Evolutionary conservation across 768 basidiomycete species (phyloP).

Genomic region (Boletus reticuloceps): DNA sequence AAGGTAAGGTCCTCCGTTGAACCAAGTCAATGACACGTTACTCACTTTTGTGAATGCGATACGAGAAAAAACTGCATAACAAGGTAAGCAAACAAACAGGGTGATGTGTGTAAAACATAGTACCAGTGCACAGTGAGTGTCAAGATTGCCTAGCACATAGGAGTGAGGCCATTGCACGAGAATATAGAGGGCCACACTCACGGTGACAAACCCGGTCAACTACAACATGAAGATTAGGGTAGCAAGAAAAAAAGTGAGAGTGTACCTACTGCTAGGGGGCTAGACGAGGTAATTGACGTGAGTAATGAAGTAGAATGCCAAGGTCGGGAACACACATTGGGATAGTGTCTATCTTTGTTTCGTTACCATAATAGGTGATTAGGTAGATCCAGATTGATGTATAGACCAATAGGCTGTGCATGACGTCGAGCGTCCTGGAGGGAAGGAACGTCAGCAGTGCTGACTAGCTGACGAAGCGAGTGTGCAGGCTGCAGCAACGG

Average conservation of each 20-base stretch:
- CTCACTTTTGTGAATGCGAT: slow-evolving; percentile 14
- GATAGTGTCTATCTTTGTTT: slow-evolving; percentile 38
- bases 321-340: slow-evolving; percentile 36
- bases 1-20: not conserved
- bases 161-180: slow-evolving; percentile 2
- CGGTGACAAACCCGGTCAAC: slow-evolving; percentile 33
- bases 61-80: slow-evolving; percentile 6
- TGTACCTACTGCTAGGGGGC: slow-evolving; percentile 28
- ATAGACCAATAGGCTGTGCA: slow-evolving; percentile 41
- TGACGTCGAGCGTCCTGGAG: slow-evolving; percentile 35
- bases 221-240: slow-evolving; percentile 1
- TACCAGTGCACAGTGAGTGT: slow-evolving; percentile 54
- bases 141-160: slow-evolving; percentile 38
- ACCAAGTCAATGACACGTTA: not conserved
- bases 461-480: too few relatives aligned
- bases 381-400: slow-evolving; percentile 43
- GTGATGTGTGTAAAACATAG: not conserved
- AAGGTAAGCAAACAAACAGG: not conserved
- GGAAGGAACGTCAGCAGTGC: too few relatives aligned
- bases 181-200: not conserved
- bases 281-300: not conserved
- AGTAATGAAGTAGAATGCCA: not conserved
- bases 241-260: not conserved
- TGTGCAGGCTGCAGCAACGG: not conserved
- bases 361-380: slow-evolving; percentile 42